Conservation (phyloP, 2,329 filamentous ascomycete species). For the Xylaria sp. region DNA sequence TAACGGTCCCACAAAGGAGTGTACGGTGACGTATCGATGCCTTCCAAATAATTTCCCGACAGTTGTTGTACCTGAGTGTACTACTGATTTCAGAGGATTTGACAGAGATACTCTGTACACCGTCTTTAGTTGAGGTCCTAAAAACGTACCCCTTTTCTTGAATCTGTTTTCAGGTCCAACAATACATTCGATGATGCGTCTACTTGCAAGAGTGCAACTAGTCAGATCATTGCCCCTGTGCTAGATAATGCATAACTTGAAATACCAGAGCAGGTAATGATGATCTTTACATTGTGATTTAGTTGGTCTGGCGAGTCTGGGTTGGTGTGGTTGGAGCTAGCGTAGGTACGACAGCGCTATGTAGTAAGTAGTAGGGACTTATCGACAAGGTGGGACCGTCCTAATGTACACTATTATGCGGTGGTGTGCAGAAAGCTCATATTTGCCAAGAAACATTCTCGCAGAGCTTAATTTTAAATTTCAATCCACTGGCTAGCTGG, state of each 20-base stretch:
- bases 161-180: too few relatives aligned
- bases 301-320: too few relatives aligned
- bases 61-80: too few relatives aligned
- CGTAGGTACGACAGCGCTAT: background rate
- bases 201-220: background rate
- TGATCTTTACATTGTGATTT: slow-evolving; percentile 8
- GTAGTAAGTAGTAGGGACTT: background rate
- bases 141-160: too few relatives aligned
- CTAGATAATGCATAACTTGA: too few relatives aligned
- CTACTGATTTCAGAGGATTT: too few relatives aligned
- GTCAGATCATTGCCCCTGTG: background rate
- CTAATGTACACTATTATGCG: background rate
- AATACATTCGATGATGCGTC: too few relatives aligned
- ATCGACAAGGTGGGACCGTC: background rate
- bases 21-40: background rate
- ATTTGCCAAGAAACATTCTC: slow-evolving; percentile 5
- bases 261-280: too few relatives aligned
- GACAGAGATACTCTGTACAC: too few relatives aligned
- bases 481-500: background rate
- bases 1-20: background rate
- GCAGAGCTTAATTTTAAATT: slow-evolving; percentile 22
- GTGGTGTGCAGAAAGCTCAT: background rate
- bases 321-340: too few relatives aligned
- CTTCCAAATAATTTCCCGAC: slow-evolving; percentile 15
- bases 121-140: background rate